Evolutionary conservation across 352 stramenopile species (phyloP).

Genomic region (Globisporangium uncinulatum): DNA sequence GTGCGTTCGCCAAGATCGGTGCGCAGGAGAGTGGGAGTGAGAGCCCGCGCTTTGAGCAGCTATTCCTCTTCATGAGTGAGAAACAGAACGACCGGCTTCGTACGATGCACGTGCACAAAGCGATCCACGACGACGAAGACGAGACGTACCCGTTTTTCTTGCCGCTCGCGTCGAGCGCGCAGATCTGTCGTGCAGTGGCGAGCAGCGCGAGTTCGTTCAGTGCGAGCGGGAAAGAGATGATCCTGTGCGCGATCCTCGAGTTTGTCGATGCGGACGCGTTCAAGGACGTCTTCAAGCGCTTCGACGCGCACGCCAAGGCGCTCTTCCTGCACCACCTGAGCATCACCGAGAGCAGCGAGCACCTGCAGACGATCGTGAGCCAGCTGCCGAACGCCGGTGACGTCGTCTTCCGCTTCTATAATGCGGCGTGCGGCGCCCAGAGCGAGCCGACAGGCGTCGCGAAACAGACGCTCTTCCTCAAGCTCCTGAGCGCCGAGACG

Average conservation of each 20-base stretch:
- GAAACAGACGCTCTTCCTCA: slow-evolving; percentile 56
- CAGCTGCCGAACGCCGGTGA: slow-evolving; percentile 50
- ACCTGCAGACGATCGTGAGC: slow-evolving; percentile 49
- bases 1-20: slow-evolving; percentile 18
- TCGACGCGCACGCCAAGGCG: slow-evolving; percentile 48
- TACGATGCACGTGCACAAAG: slow-evolving; percentile 1
- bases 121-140: slow-evolving; percentile 24
- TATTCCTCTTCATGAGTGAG: slow-evolving; percentile 10
- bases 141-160: slow-evolving; percentile 41
- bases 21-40: slow-evolving; percentile 16
- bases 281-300: slow-evolving; percentile 57
- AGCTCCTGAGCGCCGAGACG: slow-evolving; percentile 49
- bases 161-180: slow-evolving; percentile 50
- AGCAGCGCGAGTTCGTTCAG: slow-evolving; percentile 49
- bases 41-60: slow-evolving; percentile 8
- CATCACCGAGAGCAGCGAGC: slow-evolving; percentile 40
- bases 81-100: slow-evolving; percentile 4
- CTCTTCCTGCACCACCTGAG: slow-evolving; percentile 62
- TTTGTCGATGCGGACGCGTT: slow-evolving; percentile 64
- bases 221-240: slow-evolving; percentile 68
- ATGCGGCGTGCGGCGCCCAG: slow-evolving; percentile 31
- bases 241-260: slow-evolving; percentile 59
- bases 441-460: slow-evolving; percentile 14
- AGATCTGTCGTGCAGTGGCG: slow-evolving; percentile 68
- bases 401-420: slow-evolving; percentile 57